Percentiles rank a stretch among this genome's conserved stretches.
Conservation (phyloP, 176 grass and related monocot genomes). For the Tuctoria greenei region DNA sequence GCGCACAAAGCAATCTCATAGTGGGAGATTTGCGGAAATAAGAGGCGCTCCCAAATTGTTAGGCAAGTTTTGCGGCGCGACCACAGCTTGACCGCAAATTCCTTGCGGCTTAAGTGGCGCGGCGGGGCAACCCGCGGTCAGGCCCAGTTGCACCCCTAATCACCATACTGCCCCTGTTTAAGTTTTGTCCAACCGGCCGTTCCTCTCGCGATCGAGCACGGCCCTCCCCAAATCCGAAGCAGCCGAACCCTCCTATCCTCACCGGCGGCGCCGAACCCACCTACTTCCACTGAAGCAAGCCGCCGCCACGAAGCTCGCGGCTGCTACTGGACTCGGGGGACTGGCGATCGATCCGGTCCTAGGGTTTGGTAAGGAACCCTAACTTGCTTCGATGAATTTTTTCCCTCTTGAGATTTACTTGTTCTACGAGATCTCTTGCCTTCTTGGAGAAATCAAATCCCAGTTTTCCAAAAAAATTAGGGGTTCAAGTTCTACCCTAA, state of each 20-base stretch:
- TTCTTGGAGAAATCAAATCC: not conserved
- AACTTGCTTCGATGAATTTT: constrained; percentile 13
- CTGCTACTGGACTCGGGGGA: not conserved
- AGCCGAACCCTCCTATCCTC: constrained; percentile 34
- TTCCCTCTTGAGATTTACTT: constrained; percentile 14
- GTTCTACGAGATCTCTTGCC: constrained; percentile 20
- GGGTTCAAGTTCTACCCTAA: not conserved
- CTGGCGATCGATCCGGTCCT: constrained; percentile 25
- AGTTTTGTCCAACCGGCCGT: constrained; percentile 33
- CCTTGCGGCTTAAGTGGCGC: too few species aligned
- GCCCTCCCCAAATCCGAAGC: constrained; percentile 38
- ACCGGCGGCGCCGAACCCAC: not conserved
- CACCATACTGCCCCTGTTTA: constrained; percentile 30
- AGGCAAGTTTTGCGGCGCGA: too few species aligned
- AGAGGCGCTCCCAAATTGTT: too few species aligned
- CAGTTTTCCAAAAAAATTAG: not conserved
- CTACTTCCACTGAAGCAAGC: constrained; percentile 4
- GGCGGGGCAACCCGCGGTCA: too few species aligned
- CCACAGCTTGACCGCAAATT: too few species aligned
- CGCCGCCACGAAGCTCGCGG: not conserved
- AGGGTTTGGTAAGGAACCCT: constrained; percentile 40
- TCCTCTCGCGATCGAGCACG: constrained; percentile 39
- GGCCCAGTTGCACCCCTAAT: too few species aligned
- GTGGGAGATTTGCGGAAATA: too few species aligned
- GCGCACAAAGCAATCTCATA: too few species aligned